These are phyloP conservation scores for Harringtonia lauricola DNA, from an alignment of 2,329 filamentous ascomycete genomes.

Conservation along the genomic window DNA sequence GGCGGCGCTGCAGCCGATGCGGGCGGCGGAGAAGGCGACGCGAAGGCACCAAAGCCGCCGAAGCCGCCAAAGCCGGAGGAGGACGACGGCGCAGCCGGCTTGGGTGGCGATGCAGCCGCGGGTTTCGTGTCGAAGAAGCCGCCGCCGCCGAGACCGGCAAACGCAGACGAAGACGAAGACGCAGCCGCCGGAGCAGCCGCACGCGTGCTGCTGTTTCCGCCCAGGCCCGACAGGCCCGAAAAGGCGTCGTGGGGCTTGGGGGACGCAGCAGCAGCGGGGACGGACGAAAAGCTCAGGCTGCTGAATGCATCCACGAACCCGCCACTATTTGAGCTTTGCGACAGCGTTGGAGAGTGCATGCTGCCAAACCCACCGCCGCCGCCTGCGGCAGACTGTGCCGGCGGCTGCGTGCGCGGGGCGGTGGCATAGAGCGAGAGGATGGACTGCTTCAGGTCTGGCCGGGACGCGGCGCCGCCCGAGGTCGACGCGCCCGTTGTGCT, in stretches of 20 bases:
- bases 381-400: conserved; percentile 41
- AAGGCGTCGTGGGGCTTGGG: conserved; percentile 13
- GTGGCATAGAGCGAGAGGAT: conserved; percentile 92
- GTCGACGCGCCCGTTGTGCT: conserved; percentile 59
- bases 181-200: conserved; percentile 8
- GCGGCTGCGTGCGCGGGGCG: conserved; percentile 59
- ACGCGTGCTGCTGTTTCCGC: conserved; percentile 18
- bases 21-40: conserved; percentile 16
- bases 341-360: conserved; percentile 44
- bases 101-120: conserved; percentile 23
- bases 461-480: conserved; percentile 53
- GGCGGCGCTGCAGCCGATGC: conserved; percentile 21
- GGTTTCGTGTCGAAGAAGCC: conserved; percentile 73
- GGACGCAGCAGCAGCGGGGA: conserved; percentile 19
- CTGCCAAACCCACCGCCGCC: conserved; percentile 53
- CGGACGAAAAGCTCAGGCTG: conserved; percentile 30
- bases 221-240: conserved; percentile 9
- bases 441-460: conserved; percentile 92
- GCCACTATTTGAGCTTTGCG: conserved; percentile 8
- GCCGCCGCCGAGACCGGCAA: conserved; percentile 54
- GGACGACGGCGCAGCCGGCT: conserved; percentile 4
- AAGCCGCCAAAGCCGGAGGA: conserved; percentile 47
- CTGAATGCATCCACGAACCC: conserved; percentile 19
- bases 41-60: conserved; percentile 17
- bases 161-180: conserved; percentile 23